Base-by-base conservation (phyloP, 108 stramenopile species). In the Cyclotella cryptica region DNA sequence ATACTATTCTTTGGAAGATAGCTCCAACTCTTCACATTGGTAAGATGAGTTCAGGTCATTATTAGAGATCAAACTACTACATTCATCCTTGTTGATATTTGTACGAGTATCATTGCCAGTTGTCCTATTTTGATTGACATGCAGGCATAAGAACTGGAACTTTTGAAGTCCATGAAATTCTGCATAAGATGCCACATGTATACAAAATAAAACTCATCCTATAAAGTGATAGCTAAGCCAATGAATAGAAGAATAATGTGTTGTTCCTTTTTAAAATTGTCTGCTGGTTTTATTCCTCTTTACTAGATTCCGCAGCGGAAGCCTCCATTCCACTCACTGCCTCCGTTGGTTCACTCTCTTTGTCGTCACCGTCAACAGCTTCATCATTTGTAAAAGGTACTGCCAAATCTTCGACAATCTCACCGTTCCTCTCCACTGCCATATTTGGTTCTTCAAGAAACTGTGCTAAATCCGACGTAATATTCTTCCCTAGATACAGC, bases 401-500 rank as follows among this genome's bases (percentile, higher is more conserved):
- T 15, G 92, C 94, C 21, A 90, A 51, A 83, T 92, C 92, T 55
- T 88, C 90, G 42, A 85, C 84, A 45, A 84, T 64, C 45, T 69
- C 73, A 8, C 88, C 88, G 35, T 84, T 78, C 69, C 73, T 51
- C 47, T 74, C 72, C n/a, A 69, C 69, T 19, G 54, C 71, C 47
- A 86, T 29, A 40, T 74, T 84, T 39, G 94, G 92, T 51, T 72
- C 77, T 19, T 89, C 88, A 17, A 92, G 42, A 67, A 87, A 92
- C 12, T 71, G 74, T 21, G 64, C 68, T 27, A 96, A 73, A 59
- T 96, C 96, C 15, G 87, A 79, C 4, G 90, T 92, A 28, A 96
- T 85, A 72, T 91, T 93, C 88, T 96, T 96, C 54, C 89, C 75
- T 26, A 95, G 68, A 66, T 87, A 93, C 54, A 95, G 39, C 43